Evolutionary conservation across 1,139 yeast genomes (phyloP).

Genomic region (Suhomyces panamericanus): DNA sequence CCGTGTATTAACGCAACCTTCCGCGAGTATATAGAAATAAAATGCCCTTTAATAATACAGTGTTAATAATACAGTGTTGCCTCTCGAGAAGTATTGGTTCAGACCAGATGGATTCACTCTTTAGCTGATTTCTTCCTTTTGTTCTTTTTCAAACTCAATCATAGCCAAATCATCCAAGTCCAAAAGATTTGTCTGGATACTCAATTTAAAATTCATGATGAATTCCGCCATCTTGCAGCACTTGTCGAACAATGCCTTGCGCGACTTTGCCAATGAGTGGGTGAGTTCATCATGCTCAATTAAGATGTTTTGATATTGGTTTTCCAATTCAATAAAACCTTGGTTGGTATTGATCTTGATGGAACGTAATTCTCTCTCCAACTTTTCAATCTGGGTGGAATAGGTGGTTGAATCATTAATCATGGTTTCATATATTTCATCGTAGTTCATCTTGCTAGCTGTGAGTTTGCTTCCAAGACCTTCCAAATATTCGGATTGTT

Average conservation of each 20-base stretch:
- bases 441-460: constrained; percentile 54
- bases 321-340: constrained; percentile 56
- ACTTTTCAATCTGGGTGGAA: constrained; percentile 64
- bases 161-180: constrained; percentile 50
- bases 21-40: constrained; percentile 2
- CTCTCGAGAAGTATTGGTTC: background rate
- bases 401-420: constrained; percentile 54
- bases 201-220: constrained; percentile 63
- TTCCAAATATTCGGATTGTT: constrained; percentile 60
- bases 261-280: constrained; percentile 48
- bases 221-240: constrained; percentile 58
- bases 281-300: constrained; percentile 56
- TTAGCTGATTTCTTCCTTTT: constrained; percentile 9
- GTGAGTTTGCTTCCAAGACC: constrained; percentile 57
- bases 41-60: constrained; percentile 7
- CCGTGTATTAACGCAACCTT: constrained; percentile 1
- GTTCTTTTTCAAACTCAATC: constrained; percentile 36
- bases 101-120: background rate
- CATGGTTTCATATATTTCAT: constrained; percentile 59
- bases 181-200: constrained; percentile 59
- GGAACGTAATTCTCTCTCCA: constrained; percentile 60
- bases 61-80: background rate
- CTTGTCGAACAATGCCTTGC: constrained; percentile 52
- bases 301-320: constrained; percentile 54
- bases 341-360: constrained; percentile 55